phyloP scores from a whole-genome alignment of 345 rosid genomes.

The Citrus maxima region DNA sequence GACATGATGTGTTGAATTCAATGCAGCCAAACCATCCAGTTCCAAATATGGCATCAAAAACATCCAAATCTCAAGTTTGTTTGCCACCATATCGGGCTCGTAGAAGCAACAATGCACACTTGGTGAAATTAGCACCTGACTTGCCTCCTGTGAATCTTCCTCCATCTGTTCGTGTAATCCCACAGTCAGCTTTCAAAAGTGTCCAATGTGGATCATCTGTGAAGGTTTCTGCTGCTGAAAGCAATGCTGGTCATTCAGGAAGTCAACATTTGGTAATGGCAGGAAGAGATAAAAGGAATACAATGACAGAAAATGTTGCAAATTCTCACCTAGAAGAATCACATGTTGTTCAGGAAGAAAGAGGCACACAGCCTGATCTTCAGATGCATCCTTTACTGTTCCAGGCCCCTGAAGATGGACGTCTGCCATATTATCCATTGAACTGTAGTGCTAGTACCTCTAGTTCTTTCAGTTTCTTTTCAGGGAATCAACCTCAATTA shows the following conservation, averaged over 20 bases:
- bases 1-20: conserved; percentile 19
- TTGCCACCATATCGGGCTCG: conserved; percentile 45
- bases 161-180: conserved; percentile 74
- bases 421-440: conserved; percentile 48
- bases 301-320: conserved; percentile 22
- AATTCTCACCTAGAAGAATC: conserved; percentile 39
- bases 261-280: conserved; percentile 10
- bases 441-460: conserved; percentile 34
- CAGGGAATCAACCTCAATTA: conserved; percentile 76
- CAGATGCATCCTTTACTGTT: conserved; percentile 94
- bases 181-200: conserved; percentile 58
- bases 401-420: conserved; percentile 61
- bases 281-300: conserved; percentile 29
- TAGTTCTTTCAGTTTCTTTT: conserved; percentile 66
- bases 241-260: conserved; percentile 27
- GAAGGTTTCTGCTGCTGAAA: conserved; percentile 26
- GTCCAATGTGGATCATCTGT: conserved; percentile 36
- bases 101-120: conserved; percentile 36
- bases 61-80: conserved; percentile 37
- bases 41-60: conserved; percentile 22
- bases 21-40: conserved; percentile 23
- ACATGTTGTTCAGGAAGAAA: conserved; percentile 38
- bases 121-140: conserved; percentile 94
- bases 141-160: conserved; percentile 96
- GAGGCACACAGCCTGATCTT: conserved; percentile 45